Conservation (phyloP, 2,329 filamentous ascomycete genomes). For the Knufia petricola region DNA sequence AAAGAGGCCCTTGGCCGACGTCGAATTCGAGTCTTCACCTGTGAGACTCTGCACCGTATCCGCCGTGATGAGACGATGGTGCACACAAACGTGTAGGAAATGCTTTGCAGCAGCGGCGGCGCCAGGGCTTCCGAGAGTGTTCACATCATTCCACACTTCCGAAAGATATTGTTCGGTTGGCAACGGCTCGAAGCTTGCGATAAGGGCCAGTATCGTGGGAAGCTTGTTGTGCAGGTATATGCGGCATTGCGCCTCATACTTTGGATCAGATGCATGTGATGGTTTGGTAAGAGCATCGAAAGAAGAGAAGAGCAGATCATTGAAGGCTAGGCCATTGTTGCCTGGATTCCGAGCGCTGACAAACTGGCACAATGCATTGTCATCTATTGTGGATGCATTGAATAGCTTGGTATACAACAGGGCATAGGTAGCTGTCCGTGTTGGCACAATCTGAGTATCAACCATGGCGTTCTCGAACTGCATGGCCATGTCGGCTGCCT, state of each 20-base stretch:
- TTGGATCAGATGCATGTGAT: conserved; percentile 47
- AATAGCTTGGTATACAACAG: conserved; percentile 78
- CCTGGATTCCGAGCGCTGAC: conserved; percentile 70
- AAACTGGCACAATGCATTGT: conserved; percentile 66
- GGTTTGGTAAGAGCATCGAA: conserved; percentile 62
- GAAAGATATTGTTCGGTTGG: conserved; percentile 56
- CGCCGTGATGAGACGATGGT: conserved; percentile 75
- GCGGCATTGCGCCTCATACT: conserved; percentile 54
- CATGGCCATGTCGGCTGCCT: conserved; percentile 25
- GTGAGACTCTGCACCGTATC: conserved; percentile 68
- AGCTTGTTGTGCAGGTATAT: conserved; percentile 77
- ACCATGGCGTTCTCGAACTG: conserved; percentile 46
- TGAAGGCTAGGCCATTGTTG: conserved; percentile 46
- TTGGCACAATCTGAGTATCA: conserved; percentile 63
- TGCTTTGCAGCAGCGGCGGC: conserved; percentile 63
- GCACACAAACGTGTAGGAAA: conserved; percentile 81
- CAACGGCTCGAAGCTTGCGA: conserved; percentile 49
- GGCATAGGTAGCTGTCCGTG: conserved; percentile 72
- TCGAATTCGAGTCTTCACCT: conserved; percentile 66
- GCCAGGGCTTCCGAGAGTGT: conserved; percentile 27
- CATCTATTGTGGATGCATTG: conserved; percentile 73
- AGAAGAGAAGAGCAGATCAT: conserved; percentile 75
- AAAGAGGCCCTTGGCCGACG: conserved; percentile 61
- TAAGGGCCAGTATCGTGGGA: conserved; percentile 50
- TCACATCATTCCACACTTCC: conserved; percentile 52